Evolutionary conservation across 345 rosid species (phyloP), one percentile per base, ranked within the genome.

Genomic region (Hibiscus trionum): DNA sequence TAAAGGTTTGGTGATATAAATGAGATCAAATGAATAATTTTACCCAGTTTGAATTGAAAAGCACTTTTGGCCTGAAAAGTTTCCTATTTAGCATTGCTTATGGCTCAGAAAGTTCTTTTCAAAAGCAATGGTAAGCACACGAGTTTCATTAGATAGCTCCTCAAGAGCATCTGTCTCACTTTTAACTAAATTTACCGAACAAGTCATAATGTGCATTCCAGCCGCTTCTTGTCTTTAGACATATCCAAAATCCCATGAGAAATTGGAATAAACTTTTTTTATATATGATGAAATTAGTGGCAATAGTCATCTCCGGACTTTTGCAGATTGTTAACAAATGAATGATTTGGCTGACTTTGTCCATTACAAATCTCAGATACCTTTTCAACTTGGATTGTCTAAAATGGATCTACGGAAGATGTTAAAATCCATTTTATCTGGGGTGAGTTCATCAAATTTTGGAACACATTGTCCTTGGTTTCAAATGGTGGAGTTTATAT

Each of bases 371-470:
- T 47, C 46, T 24, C 67, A 72, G 75, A 72, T 72, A 60, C 75
- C 75, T 61, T 72, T 72, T 35, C 75, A 72, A 55, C 75, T 72
- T 44, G 75, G 75, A 72, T 60, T 72, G 67, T 72, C 75, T 29
- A 72, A 72, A 31, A 61, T 72, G 75, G 75, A 72, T 61, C 75
- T 72, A 6, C 58, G 75, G 44, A 72, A 72, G 67, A 50, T 68
- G 71, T 68, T 68, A 29, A 68, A 68, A 68, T 50, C 59, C 26
- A 68, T 44, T 68, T 68, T 66, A 90, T 88, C 99, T 44, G 97
- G 94, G 84, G 98, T 96, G 86, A 88, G 83, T 77, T 61, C 0
- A 60, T 70, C 21, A 61, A 10, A 12, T 42, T 50, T 39, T 26
- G 21, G 29, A 56, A 47, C 60, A 5, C 69, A 5, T 55, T 65